These are phyloP conservation scores for Fusarium staphyleae DNA, from an alignment of 2,329 filamentous ascomycete species.

Conservation along the genomic window DNA sequence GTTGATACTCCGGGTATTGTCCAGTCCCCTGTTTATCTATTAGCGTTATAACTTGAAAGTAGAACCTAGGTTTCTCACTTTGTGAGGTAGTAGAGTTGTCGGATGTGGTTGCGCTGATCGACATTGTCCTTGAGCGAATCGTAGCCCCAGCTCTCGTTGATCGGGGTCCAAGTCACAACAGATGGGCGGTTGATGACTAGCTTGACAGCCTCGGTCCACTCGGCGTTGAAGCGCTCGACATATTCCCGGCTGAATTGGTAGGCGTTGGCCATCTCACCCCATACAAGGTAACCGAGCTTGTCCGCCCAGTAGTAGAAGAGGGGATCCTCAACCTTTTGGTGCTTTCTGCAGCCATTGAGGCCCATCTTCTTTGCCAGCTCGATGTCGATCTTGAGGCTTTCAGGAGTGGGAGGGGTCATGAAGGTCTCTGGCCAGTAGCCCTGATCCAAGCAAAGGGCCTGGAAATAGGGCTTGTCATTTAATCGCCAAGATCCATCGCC, in stretches of 20 bases:
- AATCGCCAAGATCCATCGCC: slow-evolving; percentile 66
- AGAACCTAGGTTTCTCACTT: slow-evolving; percentile 52
- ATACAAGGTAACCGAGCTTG: slow-evolving; percentile 66
- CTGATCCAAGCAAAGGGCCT: slow-evolving; percentile 66
- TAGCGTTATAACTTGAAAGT: slow-evolving; percentile 37
- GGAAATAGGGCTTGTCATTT: slow-evolving; percentile 66
- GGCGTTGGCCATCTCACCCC: slow-evolving; percentile 70
- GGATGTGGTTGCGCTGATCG: slow-evolving; percentile 69
- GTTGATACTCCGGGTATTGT: slow-evolving; percentile 70
- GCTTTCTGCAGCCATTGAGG: slow-evolving; percentile 70
- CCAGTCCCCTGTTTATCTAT: slow-evolving; percentile 53
- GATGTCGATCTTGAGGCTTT: slow-evolving; percentile 59
- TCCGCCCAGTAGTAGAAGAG: slow-evolving; percentile 68
- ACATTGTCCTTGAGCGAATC: slow-evolving; percentile 61
- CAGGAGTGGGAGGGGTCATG: slow-evolving; percentile 61
- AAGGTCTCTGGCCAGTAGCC: slow-evolving; percentile 69
- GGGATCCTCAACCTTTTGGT: slow-evolving; percentile 70
- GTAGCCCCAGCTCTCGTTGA: slow-evolving; percentile 72
- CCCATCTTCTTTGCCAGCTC: slow-evolving; percentile 65
- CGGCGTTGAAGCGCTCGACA: slow-evolving; percentile 65
- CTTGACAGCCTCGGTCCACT: slow-evolving; percentile 69
- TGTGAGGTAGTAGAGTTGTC: slow-evolving; percentile 68
- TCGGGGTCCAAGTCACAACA: slow-evolving; percentile 71
- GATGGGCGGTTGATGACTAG: slow-evolving; percentile 71
- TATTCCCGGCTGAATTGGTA: slow-evolving; percentile 68